Evolutionary conservation across 345 rosid species (phyloP), one percentile per base, ranked within the genome.

Genomic region (Populus pruinosa): DNA sequence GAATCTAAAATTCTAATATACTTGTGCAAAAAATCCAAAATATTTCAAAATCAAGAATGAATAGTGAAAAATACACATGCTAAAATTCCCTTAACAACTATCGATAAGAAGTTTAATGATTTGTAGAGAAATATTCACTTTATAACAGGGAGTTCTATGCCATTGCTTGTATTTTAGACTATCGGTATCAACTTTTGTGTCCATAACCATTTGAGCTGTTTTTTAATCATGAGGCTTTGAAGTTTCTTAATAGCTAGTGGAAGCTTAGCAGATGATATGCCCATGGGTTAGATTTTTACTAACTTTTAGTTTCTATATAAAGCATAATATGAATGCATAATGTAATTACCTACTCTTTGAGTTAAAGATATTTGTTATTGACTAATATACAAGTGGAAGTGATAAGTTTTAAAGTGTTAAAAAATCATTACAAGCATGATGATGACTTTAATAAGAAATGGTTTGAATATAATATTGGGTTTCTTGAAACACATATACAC

Each of bases 141-240:
- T 70, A 62, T 44, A 27, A 71, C 11, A 38, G 5, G 2, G 21
- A 74, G 47, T 74, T 67, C 5, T 49, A 29, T 55, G 35, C 5
- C 25, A 21, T 47, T 21, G 20, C 47, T n/a, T 2, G 20, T 1
- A 21, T 66, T 41, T 33, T 36, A 0, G 8, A 12, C 6, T 17
- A 43, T 44, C 69, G 71, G 59, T 9, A 16, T 8, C 31, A 65
- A 23, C 72, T 72, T 14, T 35, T 78, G 10, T 1, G 33, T 21
- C 70, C 36, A 9, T 69, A n/a, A 27, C 38, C 69, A 33, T 75
- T 80, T 67, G 2, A 61, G 4, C 2, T 80, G 0, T 70, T 75
- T 64, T 38, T 29, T 9, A 6, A 75, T 43, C 76, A 80, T 20
- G 31, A 74, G 59, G 47, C 71, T 29, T 80, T 4, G 49, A 75